Percentiles rank a stretch among this genome's conserved stretches.
Conservation (phyloP, 73 alveolate species). For the Urostyla sp. region DNA sequence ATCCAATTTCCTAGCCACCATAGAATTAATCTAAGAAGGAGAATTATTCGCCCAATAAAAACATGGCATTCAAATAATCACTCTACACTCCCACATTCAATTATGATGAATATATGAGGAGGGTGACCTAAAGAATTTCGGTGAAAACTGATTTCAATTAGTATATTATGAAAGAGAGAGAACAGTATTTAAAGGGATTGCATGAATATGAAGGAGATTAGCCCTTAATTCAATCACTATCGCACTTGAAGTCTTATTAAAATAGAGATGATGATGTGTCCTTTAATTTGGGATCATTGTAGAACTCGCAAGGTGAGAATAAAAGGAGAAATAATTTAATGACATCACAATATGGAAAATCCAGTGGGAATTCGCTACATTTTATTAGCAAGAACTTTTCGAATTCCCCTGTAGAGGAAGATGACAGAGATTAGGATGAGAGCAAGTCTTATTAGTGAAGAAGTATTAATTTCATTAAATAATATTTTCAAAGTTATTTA, state of each 20-base stretch:
- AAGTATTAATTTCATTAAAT: no score
- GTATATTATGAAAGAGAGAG: conserved; percentile 32
- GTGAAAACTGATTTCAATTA: conserved; percentile 36
- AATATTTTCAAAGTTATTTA: neutral
- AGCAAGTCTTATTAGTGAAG: neutral
- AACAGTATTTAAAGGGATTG: conserved; percentile 33
- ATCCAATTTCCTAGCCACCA: conserved; percentile 43
- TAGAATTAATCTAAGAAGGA: conserved; percentile 6
- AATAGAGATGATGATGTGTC: conserved; percentile 19
- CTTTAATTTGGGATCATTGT: conserved; percentile 25
- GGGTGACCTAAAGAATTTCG: neutral
- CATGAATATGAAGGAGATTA: conserved; percentile 27
- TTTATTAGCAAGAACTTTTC: conserved; percentile 46
- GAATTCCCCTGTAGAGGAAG: conserved; percentile 34
- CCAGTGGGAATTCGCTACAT: conserved; percentile 21
- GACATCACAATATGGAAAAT: conserved; percentile 12
- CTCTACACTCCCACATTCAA: conserved; percentile 31
- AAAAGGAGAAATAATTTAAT: conserved; percentile 3
- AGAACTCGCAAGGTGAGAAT: conserved; percentile 9
- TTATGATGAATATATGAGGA: conserved; percentile 48
- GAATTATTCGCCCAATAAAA: neutral
- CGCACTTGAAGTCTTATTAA: neutral
- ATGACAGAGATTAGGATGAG: conserved; percentile 31
- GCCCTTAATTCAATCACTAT: conserved; percentile 33
- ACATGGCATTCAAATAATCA: neutral